phyloP scores from a whole-genome alignment of 495 filamentous ascomycete genomes.

The Cryomyces minteri region DNA sequence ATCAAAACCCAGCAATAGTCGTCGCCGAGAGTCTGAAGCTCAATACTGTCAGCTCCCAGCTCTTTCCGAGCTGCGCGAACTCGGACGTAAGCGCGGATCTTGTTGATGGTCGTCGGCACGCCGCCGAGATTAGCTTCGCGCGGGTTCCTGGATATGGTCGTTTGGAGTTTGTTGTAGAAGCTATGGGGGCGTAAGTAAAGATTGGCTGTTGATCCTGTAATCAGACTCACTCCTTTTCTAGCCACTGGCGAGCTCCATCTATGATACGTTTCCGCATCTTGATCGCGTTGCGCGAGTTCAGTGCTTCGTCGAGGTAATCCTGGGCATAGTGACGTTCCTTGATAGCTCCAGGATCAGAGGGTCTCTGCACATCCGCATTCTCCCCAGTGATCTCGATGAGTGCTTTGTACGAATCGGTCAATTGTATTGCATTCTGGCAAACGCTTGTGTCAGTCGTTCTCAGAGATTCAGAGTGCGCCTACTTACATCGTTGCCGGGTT shows the following conservation, averaged over 20 bases:
- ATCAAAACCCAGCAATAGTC: constrained; percentile 88
- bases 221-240: constrained; percentile 41
- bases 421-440: constrained; percentile 26
- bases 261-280: constrained; percentile 56
- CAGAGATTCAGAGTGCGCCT: constrained; percentile 26
- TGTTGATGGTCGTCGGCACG: constrained; percentile 68
- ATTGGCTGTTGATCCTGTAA: background rate
- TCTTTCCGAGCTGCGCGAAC: constrained; percentile 58
- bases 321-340: constrained; percentile 59
- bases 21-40: constrained; percentile 52
- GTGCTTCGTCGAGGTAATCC: constrained; percentile 52
- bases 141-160: constrained; percentile 60
- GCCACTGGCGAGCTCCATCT: constrained; percentile 51
- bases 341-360: constrained; percentile 33
- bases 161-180: constrained; percentile 56
- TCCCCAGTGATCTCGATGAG: constrained; percentile 58
- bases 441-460: background rate
- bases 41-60: constrained; percentile 52
- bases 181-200: constrained; percentile 6
- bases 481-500: constrained; percentile 44
- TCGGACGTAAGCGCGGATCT: constrained; percentile 79
- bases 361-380: constrained; percentile 30
- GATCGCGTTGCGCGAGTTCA: constrained; percentile 38
- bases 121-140: constrained; percentile 81
- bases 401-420: constrained; percentile 62